A percentile compares a stretch with the other conserved stretches of the same genome.
Conservation (phyloP, 495 filamentous ascomycete genomes). For the Baudoinia panamericana region DNA sequence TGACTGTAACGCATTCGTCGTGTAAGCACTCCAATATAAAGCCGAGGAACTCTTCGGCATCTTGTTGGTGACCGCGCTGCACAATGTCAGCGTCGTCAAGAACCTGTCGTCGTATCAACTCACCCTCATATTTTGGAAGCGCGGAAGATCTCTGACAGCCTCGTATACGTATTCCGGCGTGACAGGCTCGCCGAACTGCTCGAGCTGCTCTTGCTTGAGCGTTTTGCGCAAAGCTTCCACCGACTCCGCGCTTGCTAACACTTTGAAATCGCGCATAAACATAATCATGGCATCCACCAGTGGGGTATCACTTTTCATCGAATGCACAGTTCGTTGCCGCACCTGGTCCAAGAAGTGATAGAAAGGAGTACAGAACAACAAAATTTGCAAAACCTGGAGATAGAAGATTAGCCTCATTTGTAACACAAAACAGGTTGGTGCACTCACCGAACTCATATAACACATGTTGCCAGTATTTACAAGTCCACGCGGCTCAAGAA, state of each 20-base stretch:
- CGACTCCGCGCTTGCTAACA: slow-evolving; percentile 65
- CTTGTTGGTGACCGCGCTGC: slow-evolving; percentile 88
- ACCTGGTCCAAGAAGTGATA: slow-evolving; percentile 86
- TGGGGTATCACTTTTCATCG: slow-evolving; percentile 88
- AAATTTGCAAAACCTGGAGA: slow-evolving; percentile 72
- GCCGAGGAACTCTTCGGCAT: slow-evolving; percentile 93
- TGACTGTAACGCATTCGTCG: slow-evolving; percentile 74
- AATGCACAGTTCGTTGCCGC: slow-evolving; percentile 67
- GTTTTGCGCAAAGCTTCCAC: slow-evolving; percentile 58
- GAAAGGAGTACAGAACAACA: slow-evolving; percentile 86
- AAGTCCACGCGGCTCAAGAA: slow-evolving; percentile 86
- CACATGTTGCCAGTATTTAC: slow-evolving; percentile 99
- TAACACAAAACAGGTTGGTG: too few species aligned
- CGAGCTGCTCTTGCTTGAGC: slow-evolving; percentile 68
- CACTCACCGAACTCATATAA: slow-evolving; percentile 96
- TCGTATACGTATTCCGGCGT: slow-evolving; percentile 93
- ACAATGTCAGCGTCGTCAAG: slow-evolving; percentile 26
- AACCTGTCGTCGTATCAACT: slow-evolving; percentile 22
- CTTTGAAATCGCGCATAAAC: slow-evolving; percentile 87
- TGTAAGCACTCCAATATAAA: slow-evolving; percentile 87
- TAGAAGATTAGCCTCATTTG: neutral
- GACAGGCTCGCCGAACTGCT: slow-evolving; percentile 83
- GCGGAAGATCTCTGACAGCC: slow-evolving; percentile 68
- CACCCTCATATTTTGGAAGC: slow-evolving; percentile 85
- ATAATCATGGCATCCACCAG: slow-evolving; percentile 92